Percentiles rank a stretch among this genome's conserved stretches.
Evolutionary conservation across 129 eudicot genomes (phyloP).

Genomic region (Flaveria linearis): DNA sequence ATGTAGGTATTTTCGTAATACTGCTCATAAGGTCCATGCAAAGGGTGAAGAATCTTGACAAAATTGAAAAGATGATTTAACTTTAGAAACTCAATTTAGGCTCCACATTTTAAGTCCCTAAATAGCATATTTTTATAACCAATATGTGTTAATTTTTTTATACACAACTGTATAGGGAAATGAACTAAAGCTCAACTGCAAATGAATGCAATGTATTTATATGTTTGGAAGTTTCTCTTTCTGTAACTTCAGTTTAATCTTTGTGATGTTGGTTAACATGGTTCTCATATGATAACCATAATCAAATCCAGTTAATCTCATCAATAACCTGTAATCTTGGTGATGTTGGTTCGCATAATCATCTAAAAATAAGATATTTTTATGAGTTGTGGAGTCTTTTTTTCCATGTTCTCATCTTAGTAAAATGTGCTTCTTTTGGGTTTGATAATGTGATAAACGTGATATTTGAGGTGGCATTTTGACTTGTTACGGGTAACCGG

Average conservation of each 20-base stretch:
- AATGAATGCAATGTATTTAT: constrained; percentile 8
- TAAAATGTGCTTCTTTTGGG: neutral
- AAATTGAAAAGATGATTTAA: constrained; percentile 76
- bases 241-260: neutral
- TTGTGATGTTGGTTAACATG: too few relatives aligned
- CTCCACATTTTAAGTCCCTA: constrained; percentile 19
- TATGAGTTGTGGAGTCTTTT: too few relatives aligned
- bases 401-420: too few relatives aligned
- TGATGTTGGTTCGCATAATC: too few relatives aligned
- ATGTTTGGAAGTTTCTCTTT: neutral
- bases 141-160: constrained; percentile 28
- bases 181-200: constrained; percentile 21
- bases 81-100: constrained; percentile 23
- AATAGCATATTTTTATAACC: constrained; percentile 26
- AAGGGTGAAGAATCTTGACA: constrained; percentile 86
- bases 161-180: constrained; percentile 29
- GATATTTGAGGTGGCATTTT: neutral
- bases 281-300: too few relatives aligned
- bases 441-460: neutral
- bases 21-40: constrained; percentile 81
- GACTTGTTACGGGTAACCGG: too few relatives aligned
- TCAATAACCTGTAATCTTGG: too few relatives aligned
- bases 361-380: too few relatives aligned
- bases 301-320: too few relatives aligned
- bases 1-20: constrained; percentile 74